Evolutionary conservation across 2,329 filamentous ascomycete species (phyloP).

Genomic region (Penicillium sp.): DNA sequence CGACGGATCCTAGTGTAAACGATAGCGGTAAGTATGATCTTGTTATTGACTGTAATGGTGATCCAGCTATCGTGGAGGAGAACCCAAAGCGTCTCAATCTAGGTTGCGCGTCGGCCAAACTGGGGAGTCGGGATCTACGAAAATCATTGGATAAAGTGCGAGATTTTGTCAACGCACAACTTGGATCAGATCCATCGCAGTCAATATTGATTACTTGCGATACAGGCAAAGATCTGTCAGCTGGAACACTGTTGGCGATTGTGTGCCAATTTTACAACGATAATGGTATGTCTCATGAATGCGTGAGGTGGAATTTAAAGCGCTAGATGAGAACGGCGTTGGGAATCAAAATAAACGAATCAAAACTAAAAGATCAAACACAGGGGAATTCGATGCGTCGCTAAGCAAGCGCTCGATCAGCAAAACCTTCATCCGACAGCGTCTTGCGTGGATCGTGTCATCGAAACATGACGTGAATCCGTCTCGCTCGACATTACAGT

Average conservation of each 20-base stretch:
- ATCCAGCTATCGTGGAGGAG: constrained; percentile 35
- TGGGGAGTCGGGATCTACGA: constrained; percentile 81
- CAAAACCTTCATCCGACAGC: constrained; percentile 75
- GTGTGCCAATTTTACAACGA: constrained; percentile 72
- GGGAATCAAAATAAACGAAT: constrained; percentile 17
- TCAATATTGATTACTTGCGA: constrained; percentile 67
- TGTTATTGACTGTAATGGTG: constrained; percentile 43
- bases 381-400: constrained; percentile 34
- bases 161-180: constrained; percentile 50
- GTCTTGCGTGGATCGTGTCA: constrained; percentile 79
- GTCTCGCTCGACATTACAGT: constrained; percentile 80
- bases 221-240: constrained; percentile 75
- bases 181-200: constrained; percentile 30
- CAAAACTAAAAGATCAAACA: background rate
- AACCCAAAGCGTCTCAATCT: constrained; percentile 52
- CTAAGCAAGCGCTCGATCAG: constrained; percentile 49
- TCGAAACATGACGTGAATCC: constrained; percentile 79
- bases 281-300: constrained; percentile 49
- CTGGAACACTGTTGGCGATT: constrained; percentile 74
- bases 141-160: constrained; percentile 65
- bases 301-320: constrained; percentile 11
- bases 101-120: constrained; percentile 69
- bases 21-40: constrained; percentile 47
- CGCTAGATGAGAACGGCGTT: constrained; percentile 20
- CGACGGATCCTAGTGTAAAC: constrained; percentile 27